Base-by-base conservation (phyloP, 1,139 yeast genomes). In the Komagataea norvegica region DNA sequence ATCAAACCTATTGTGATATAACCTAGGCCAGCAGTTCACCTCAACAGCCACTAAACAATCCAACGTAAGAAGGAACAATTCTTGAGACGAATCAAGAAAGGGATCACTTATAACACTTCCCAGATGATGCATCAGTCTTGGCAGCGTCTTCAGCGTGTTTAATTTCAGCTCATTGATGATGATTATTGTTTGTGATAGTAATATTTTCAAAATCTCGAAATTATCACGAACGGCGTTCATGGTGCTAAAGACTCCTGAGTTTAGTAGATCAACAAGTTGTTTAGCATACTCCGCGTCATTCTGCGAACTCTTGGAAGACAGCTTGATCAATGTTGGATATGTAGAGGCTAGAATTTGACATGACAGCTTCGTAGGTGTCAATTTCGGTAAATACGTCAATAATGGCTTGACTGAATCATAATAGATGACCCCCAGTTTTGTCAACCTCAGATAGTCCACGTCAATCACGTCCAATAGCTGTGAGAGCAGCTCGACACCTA, bases 361-460 rank as follows among this genome's bases (percentile, higher is more conserved):
- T 0, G 61, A 49, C 16, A 49, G 36, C 0, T 44, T 46, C 1
- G 53, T 50, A 1, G 69, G 66, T 0, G 74, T 69, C n/a, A 63
- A 46, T 9, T 68, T 66, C 0, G 81, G 80, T 16, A 73, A 50
- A 43, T 67, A 73, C 4, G 69, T 51, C 17, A 75, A 49, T 33
- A 71, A 61, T 1, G 65, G 65, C 33, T 50, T 64, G 8, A 67
- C 46, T 2, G 67, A 63, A 9, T 65, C 72, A 41, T 65, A 52
- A 35, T 72, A 70, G n/a, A 74, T 57, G 1, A 59, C 60, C 1
- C 48, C 42, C 1, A 77, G 55, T 0, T 81, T 79, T 0, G 77
- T 63, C 14, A 56, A 51, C 3, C 42, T 36, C 9, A 70, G 42
- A 30, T 52, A 55, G n/a, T 46, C 43, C 1, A 47, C 39, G 24